Evolutionary conservation across 495 filamentous ascomycete genomes (phyloP).

Genomic region (Penicilliopsis zonata): DNA sequence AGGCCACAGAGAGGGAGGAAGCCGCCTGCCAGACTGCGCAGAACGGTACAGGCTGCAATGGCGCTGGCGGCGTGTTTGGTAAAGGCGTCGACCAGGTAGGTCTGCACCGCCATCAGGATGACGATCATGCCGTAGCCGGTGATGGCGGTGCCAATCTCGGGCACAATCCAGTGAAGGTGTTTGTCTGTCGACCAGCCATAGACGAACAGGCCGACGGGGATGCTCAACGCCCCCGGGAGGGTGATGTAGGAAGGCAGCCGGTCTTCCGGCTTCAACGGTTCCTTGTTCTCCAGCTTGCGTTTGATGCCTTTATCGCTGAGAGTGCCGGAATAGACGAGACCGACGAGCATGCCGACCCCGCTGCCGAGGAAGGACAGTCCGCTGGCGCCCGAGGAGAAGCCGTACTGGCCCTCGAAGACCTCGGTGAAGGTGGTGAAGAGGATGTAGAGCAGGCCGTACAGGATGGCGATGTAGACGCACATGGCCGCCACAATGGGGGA

Average conservation of each 20-base stretch:
- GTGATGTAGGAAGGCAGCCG: constrained; percentile 37
- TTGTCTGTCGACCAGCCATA: constrained; percentile 52
- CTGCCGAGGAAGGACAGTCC: constrained; percentile 58
- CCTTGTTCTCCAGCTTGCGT: constrained; percentile 14
- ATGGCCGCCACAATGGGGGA: constrained; percentile 57
- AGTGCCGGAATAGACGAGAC: constrained; percentile 30
- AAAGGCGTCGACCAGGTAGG: constrained; percentile 53
- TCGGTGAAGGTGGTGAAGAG: constrained; percentile 56
- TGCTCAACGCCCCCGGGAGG: neutral
- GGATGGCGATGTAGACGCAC: constrained; percentile 45
- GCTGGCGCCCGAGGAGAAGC: constrained; percentile 48
- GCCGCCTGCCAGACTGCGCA: constrained; percentile 22
- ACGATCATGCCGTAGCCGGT: constrained; percentile 45
- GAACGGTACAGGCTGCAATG: constrained; percentile 18
- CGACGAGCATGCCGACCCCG: constrained; percentile 46
- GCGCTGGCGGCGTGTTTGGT: constrained; percentile 42
- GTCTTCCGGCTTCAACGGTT: constrained; percentile 35
- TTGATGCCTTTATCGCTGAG: constrained; percentile 32
- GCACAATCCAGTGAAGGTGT: constrained; percentile 41
- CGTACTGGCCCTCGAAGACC: constrained; percentile 50
- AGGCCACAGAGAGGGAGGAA: constrained; percentile 25
- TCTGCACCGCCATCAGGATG: constrained; percentile 38
- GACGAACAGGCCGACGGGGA: constrained; percentile 46
- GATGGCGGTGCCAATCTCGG: constrained; percentile 26
- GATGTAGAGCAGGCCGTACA: constrained; percentile 59